Percentiles rank a stretch among this genome's conserved stretches.
These are phyloP conservation scores for Teratosphaeria zuluensis DNA, from an alignment of 2,329 filamentous ascomycete species.

Conservation along the genomic window DNA sequence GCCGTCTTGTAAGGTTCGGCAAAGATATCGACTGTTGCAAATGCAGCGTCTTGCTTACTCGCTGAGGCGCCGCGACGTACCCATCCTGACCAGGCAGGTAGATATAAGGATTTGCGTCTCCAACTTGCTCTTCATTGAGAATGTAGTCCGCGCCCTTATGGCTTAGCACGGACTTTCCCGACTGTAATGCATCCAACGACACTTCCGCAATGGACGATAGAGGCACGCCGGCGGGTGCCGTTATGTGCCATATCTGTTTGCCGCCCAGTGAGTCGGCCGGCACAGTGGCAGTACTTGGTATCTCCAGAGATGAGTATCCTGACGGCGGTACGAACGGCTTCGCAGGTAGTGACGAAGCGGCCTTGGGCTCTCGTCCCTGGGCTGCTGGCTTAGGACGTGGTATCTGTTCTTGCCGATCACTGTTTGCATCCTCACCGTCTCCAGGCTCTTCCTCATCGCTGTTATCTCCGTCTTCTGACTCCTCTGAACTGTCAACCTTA, in stretches of 20 bases:
- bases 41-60: conserved; percentile 52
- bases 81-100: conserved; percentile 15
- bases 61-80: conserved; percentile 30
- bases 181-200: conserved; percentile 48
- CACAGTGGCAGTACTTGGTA: conserved; percentile 29
- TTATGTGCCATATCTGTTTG: conserved; percentile 76
- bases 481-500: conserved; percentile 3
- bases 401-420: not conserved
- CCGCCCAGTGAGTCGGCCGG: conserved; percentile 48
- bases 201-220: conserved; percentile 57
- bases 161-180: conserved; percentile 47
- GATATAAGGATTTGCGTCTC: conserved; percentile 9
- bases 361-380: not conserved
- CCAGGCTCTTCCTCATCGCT: conserved; percentile 1
- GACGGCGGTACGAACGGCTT: conserved; percentile 25
- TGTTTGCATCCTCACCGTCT: conserved; percentile 1
- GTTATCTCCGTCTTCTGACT: conserved; percentile 3
- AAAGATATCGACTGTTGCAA: conserved; percentile 55
- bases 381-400: not conserved
- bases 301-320: conserved; percentile 42
- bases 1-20: conserved; percentile 31
- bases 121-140: conserved; percentile 11
- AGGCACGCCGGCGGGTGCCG: conserved; percentile 59
- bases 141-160: conserved; percentile 55
- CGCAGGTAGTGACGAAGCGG: conserved; percentile 9